Base-by-base conservation (phyloP, 345 rosid genomes). In the Nasturtium officinale region DNA sequence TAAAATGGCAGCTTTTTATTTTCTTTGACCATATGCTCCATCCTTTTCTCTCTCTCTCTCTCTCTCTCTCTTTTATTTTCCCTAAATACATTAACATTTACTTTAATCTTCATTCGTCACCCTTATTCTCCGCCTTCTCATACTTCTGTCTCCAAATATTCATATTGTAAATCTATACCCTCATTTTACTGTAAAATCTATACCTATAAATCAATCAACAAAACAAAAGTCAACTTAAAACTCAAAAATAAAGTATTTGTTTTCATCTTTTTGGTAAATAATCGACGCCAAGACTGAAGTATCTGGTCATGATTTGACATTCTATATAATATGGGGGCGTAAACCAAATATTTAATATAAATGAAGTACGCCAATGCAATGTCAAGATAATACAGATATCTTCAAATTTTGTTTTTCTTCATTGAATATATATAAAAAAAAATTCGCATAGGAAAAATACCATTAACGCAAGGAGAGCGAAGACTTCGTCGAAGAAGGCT, bases 401-500 rank as follows among this genome's bases (percentile, higher is more conserved):
- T 76, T 21, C 7, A 5, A 33, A 20, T 40, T 17, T 1, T n/a
- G 43, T 38, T 12, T 5, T 6, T 17, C 33, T 58, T 16, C 40
- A 16, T 10, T 57, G 61, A 56, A 55, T 70, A 56, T 3, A 76
- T 3, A 76, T 71, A 35, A 15, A 48, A 43, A 48, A 43, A 8
- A 5, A 12, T 50, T 58, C 23, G 72, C 67, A 51, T 57, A 77
- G 56, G 72, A 77, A 71, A 71, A 71, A 71, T 48, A 71, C 61
- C 61, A 77, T 17, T 1, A 57, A 64, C 60, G 67, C 58, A 75
- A 75, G 73, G 73, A 59, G 66, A 52, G 55, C 68, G 80, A 48
- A 65, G 76, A 71, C 77, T 65, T 77, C 35, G 71, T 77, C 73
- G 72, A 67, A 71, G 72, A 65, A 46, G 65, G 58, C 55, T 77